phyloP scores from a whole-genome alignment of 129 eudicot genomes.

The Rutidosis leptorrhynchoides region DNA sequence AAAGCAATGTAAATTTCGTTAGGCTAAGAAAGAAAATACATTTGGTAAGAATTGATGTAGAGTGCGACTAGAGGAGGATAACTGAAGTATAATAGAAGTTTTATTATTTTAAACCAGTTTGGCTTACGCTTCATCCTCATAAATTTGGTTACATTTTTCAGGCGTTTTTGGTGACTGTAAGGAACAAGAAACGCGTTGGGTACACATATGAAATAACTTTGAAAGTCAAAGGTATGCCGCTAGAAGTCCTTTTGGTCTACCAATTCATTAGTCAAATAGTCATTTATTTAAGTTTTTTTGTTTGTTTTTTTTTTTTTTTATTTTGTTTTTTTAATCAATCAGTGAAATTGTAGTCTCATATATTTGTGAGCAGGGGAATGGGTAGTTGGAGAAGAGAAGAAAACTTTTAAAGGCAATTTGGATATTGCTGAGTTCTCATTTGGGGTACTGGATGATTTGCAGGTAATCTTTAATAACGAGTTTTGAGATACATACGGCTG shows the following conservation, averaged over 20 bases:
- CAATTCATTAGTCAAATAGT: background rate
- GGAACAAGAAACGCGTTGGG: constrained; percentile 96
- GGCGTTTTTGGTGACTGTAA: constrained; percentile 89
- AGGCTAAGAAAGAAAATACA: background rate
- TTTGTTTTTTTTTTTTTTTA: background rate
- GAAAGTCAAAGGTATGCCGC: constrained; percentile 64
- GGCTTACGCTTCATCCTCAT: constrained; percentile 4
- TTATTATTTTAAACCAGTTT: constrained; percentile 6
- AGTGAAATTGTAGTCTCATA: background rate
- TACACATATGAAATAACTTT: constrained; percentile 81
- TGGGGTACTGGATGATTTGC: constrained; percentile 93
- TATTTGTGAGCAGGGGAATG: constrained; percentile 70
- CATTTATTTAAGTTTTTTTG: no score
- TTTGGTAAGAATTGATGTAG: no score
- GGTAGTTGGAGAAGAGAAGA: constrained; percentile 75
- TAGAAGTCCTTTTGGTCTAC: constrained; percentile 4
- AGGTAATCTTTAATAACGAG: constrained; percentile 44
- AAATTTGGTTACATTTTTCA: constrained; percentile 31
- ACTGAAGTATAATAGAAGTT: background rate
- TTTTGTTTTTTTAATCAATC: no score
- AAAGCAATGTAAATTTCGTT: background rate
- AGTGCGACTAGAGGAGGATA: no score
- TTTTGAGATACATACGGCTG: background rate
- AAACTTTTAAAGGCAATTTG: constrained; percentile 61
- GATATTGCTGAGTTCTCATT: constrained; percentile 81